phyloP scores from a whole-genome alignment of 352 stramenopile species.

The Blastocystis sp. region DNA sequence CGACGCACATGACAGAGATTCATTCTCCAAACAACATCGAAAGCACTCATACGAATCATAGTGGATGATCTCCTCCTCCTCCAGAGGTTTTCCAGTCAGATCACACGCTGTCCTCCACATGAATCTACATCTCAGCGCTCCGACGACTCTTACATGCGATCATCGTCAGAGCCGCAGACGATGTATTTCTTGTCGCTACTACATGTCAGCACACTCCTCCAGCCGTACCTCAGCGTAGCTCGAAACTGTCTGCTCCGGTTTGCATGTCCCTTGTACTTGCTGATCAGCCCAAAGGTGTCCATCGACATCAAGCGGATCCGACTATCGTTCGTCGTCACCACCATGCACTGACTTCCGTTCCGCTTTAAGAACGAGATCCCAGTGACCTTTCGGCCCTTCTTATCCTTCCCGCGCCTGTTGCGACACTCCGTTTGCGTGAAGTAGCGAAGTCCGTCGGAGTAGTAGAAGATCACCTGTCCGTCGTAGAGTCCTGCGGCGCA shows the following conservation, averaged over 20 bases:
- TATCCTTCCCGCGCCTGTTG: constrained; percentile 68
- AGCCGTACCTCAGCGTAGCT: constrained; percentile 63
- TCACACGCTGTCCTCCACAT: constrained; percentile 30
- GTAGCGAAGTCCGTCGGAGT: constrained; percentile 67
- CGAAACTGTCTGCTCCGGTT: constrained; percentile 63
- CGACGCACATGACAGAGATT: not conserved
- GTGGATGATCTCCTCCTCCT: not conserved
- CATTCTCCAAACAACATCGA: constrained; percentile 40
- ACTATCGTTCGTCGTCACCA: constrained; percentile 70
- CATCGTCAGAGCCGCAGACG: constrained; percentile 35
- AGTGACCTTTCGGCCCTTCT: constrained; percentile 68
- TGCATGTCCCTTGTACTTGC: constrained; percentile 66
- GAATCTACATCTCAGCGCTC: constrained; percentile 16
- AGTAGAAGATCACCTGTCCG: constrained; percentile 70
- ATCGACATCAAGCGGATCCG: constrained; percentile 68
- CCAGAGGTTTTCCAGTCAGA: not conserved
- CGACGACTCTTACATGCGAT: not conserved
- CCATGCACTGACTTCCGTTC: constrained; percentile 64
- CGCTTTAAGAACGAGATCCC: constrained; percentile 68
- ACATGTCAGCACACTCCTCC: constrained; percentile 4
- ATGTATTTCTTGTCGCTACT: constrained; percentile 22
- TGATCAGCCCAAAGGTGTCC: constrained; percentile 67
- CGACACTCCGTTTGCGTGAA: constrained; percentile 66
- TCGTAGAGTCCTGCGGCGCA: constrained; percentile 66
- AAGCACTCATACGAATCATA: constrained; percentile 50